Evolutionary conservation across 192 early-diverging fungal genomes (phyloP), one percentile per base, ranked within the genome.

Genomic region (Dissophora ornata): DNA sequence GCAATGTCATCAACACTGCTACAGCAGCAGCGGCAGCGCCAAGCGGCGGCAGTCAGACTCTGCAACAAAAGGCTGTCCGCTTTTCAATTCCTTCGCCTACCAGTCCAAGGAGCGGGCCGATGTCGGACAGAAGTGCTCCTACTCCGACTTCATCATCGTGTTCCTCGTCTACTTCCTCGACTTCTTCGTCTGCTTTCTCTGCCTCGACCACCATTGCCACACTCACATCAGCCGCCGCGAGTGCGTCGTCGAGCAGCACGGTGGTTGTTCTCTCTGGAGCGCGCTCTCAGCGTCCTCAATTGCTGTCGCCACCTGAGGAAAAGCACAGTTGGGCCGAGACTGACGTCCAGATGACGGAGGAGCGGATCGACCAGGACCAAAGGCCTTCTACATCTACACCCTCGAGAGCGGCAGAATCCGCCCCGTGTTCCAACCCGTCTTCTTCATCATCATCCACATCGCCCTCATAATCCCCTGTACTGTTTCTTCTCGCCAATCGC

Each of bases 301-400:
- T 70, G 44, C 59, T 70, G 13, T 70, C 68, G 18, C 68, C 68
- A 22, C 68, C 68, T 18, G 68, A 61, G 40, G 68, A 70, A 19
- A 70, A 36, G 44, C 58, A 61, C 5, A 45, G 44, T 4, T 61
- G 57, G 58, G 40, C 46, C 5, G 57, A 53, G 38, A 41, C 18
- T 29, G 60, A 62, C 4, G 48, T 50, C 0, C 60, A 62, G 24
- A 41, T 51, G 47, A 22, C 45, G 3, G 19, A 48, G 15, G 47
- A 51, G 4, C 2, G 22, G 5, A 41, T 52, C 21, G 42, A 62
- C 24, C 28, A 49, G n/a, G 9, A 28, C 16, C n/a, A 50, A 28
- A 38, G 25, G 16, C 11, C 22, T 0, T 45, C 42, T 3, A n/a
- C 28, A 5, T 19, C 30, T 13, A 13, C 44, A 48, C 34, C 26